Base-by-base conservation (phyloP, 345 rosid genomes). In the Ceriops decandra region DNA sequence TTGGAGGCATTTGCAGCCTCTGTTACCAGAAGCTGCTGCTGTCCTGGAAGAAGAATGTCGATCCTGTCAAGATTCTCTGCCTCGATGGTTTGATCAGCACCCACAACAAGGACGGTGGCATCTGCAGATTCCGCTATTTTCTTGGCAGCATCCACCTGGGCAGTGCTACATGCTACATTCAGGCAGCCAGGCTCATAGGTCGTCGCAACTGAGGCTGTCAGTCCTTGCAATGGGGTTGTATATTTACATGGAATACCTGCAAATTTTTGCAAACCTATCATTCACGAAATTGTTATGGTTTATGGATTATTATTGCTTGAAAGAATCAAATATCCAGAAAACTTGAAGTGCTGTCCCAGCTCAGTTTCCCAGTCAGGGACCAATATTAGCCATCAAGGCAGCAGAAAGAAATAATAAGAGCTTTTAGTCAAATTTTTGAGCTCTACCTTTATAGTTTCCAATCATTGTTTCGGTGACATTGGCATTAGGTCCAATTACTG, bases 401-500 rank as follows among this genome's bases (percentile, higher is more conserved):
- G 15, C 16, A 63, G 4, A 22, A 54, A 54, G 60, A 24, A 53
- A 31, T 53, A 19, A 19, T 42, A 5, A 3, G 54, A 22, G 28
- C 4, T 17, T 36, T 7, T 9, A 3, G 17, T 21, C 4, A 52
- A 36, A 32, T 59, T 17, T 4, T 16, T 0, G 42, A 20, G 16
- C 11, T 36, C 20, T 64, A 86, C 96, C 98, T 84, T 82, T 96
- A 33, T 91, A 95, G 85, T 95, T 95, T 54, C 99, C 99, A 20
- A 95, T 91, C 99, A 95, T 95, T 47, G 95, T 88, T 57, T 87
- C 85, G 1, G 99, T 91, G 77, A 84, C 97, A 69, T 95, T 85
- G n/a, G 91, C 93, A 53, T 95, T 89, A 0, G 99, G 97, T 62
- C 99, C 99, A 31, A 95, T 90, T 27, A 95, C 95, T 0, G 99